A percentile compares a stretch with the other conserved stretches of the same genome.
Conservation (phyloP, 2,329 filamentous ascomycete genomes). For the Trichophyton simii region DNA sequence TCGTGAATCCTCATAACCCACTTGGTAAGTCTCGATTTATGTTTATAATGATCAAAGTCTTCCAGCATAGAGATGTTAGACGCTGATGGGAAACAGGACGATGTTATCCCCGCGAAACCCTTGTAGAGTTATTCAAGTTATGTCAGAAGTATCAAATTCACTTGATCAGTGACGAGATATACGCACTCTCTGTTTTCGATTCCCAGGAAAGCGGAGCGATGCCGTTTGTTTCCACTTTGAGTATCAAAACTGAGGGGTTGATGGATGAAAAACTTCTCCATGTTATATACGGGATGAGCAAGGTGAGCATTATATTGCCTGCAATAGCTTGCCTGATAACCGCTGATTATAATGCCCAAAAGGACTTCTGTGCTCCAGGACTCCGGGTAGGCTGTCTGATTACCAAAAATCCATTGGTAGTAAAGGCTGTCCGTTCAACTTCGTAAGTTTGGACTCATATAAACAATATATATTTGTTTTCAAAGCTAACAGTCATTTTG, state of each 20-base stretch:
- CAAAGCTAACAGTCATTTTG: not conserved
- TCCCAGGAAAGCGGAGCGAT: constrained; percentile 28
- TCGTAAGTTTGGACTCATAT: not conserved
- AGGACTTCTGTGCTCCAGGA: constrained; percentile 45
- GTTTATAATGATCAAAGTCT: constrained; percentile 8
- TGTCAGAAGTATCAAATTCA: constrained; percentile 40
- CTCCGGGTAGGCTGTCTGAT: constrained; percentile 36
- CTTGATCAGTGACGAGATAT: constrained; percentile 48
- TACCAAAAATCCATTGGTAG: not conserved
- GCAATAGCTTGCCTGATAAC: not conserved
- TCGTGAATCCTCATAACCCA: constrained; percentile 37
- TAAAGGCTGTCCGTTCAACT: not conserved
- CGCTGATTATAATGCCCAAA: not conserved
- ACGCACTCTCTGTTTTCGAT: constrained; percentile 42
- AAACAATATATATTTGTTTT: not conserved
- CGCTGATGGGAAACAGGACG: constrained; percentile 33
- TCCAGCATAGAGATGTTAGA: constrained; percentile 25
- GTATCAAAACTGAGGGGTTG: constrained; percentile 32
- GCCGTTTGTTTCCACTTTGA: constrained; percentile 37
- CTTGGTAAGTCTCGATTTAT: constrained; percentile 20
- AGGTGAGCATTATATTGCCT: constrained; percentile 15
- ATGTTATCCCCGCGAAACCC: constrained; percentile 33
- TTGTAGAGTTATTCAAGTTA: constrained; percentile 37
- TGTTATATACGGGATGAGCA: constrained; percentile 36
- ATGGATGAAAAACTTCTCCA: constrained; percentile 42